Evolutionary conservation across 1,284 basidiomycete species (phyloP).

Genomic region (Naganishia sp.): DNA sequence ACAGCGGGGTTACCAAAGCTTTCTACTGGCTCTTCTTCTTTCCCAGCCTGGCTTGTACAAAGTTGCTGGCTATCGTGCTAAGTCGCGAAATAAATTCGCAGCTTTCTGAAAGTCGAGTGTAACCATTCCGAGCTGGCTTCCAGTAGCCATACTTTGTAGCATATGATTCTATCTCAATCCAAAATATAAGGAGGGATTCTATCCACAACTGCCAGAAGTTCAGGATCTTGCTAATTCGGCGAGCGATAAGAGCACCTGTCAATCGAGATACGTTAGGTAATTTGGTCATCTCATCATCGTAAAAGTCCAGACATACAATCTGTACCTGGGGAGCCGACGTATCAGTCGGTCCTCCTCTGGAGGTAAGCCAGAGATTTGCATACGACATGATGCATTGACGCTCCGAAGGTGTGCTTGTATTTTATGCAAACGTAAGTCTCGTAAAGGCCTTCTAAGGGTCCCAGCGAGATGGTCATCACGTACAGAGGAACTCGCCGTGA

Average conservation of each 20-base stretch:
- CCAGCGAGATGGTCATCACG: not conserved
- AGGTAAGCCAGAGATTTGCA: constrained; percentile 9
- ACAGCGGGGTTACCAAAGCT: not conserved
- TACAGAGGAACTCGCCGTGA: constrained; percentile 1
- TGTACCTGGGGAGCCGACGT: constrained; percentile 12
- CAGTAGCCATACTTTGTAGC: not conserved
- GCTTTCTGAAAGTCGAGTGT: not conserved
- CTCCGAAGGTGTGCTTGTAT: not conserved
- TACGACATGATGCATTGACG: constrained; percentile 8
- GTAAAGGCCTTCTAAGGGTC: not conserved
- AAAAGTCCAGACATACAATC: not conserved
- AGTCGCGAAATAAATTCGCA: no score
- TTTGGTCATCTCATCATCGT: not conserved
- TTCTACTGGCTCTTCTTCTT: constrained; percentile 4
- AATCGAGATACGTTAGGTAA: not conserved
- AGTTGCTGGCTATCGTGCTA: not conserved
- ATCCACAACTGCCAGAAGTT: not conserved
- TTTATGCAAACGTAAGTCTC: not conserved
- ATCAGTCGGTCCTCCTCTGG: constrained; percentile 8
- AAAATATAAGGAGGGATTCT: not conserved
- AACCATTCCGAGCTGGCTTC: not conserved
- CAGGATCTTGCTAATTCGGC: constrained; percentile 10
- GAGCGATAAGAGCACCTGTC: constrained; percentile 3
- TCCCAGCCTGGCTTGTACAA: not conserved
- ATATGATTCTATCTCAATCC: not conserved